Percentiles rank a stretch among this genome's conserved stretches.
phyloP scores from a whole-genome alignment of 805 yeast species.

The Debaryomyces castellii region DNA sequence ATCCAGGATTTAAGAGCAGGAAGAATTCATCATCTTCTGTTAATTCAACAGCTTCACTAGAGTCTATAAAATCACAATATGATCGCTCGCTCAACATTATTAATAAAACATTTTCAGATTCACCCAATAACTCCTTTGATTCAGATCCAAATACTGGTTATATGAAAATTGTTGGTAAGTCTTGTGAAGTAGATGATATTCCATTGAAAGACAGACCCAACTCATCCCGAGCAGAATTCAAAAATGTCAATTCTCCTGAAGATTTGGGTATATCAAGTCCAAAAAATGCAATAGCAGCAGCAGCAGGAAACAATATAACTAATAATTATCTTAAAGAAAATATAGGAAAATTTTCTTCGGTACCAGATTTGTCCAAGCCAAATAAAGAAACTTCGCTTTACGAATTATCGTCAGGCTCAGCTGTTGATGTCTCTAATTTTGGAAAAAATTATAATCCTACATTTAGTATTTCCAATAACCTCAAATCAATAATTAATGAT shows the following conservation, averaged over 20 bases:
- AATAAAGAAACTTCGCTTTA: slow-evolving; percentile 9
- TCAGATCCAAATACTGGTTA: not conserved
- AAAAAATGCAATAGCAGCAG: no score
- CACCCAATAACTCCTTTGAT: slow-evolving; percentile 1
- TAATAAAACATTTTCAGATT: slow-evolving; percentile 10
- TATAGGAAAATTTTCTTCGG: slow-evolving; percentile 11
- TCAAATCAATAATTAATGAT: not conserved
- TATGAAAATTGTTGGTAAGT: slow-evolving; percentile 11
- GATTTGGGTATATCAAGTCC: not conserved
- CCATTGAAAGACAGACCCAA: slow-evolving; percentile 15
- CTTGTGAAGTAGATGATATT: slow-evolving; percentile 2
- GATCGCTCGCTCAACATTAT: slow-evolving; percentile 12
- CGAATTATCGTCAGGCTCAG: slow-evolving; percentile 31
- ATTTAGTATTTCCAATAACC: slow-evolving; percentile 19
- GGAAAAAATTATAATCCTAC: slow-evolving; percentile 40
- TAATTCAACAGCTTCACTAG: slow-evolving; percentile 12
- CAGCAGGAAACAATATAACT: slow-evolving; percentile 2
- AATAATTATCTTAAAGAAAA: slow-evolving; percentile 5
- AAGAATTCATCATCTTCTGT: slow-evolving; percentile 11
- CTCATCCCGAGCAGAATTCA: slow-evolving; percentile 21
- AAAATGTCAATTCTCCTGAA: not conserved
- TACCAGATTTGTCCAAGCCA: slow-evolving; percentile 14
- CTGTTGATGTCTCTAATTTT: slow-evolving; percentile 38
- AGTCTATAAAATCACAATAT: slow-evolving; percentile 11
- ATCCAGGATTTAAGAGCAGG: slow-evolving; percentile 1